Conservation (phyloP, 225 moss, liverwort and hornwort genomes). For the Marchantia polymorpha region DNA sequence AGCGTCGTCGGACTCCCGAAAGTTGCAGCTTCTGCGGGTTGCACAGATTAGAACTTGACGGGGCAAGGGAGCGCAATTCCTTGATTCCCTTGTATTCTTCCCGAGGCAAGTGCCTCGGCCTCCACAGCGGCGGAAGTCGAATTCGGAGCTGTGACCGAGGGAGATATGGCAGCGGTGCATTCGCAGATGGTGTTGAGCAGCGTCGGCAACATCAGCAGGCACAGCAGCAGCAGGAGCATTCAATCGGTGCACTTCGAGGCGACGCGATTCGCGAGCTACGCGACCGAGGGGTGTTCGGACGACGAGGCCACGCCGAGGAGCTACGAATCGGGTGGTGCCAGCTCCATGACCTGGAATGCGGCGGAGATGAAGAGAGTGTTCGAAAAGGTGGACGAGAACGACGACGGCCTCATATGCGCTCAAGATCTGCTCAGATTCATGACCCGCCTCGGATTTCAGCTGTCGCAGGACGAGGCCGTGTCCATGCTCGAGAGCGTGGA, state of each 20-base stretch:
- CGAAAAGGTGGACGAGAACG: slow-evolving; percentile 37
- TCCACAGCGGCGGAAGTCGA: not conserved
- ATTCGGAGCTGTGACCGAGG: not conserved
- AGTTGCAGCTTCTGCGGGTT: too few relatives aligned
- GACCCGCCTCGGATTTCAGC: slow-evolving; percentile 31
- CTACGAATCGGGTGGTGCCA: not conserved
- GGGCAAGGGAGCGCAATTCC: not conserved
- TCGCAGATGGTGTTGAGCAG: not conserved
- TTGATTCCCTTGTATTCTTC: not conserved
- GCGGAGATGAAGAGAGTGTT: slow-evolving; percentile 44
- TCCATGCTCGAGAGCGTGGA: slow-evolving; percentile 32
- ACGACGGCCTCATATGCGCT: slow-evolving; percentile 38
- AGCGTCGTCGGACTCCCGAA: too few relatives aligned
- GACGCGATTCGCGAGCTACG: not conserved
- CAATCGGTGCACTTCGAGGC: slow-evolving; percentile 10
- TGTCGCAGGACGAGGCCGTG: slow-evolving; percentile 28
- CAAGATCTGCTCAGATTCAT: slow-evolving; percentile 39
- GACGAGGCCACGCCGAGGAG: not conserved
- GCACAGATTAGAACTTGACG: too few relatives aligned
- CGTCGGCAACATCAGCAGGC: too few relatives aligned
- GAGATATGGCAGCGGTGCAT: slow-evolving; percentile 1
- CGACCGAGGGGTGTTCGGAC: not conserved
- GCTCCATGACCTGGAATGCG: not conserved
- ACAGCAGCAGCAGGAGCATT: too few relatives aligned
- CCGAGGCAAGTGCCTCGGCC: not conserved